Base-by-base conservation (phyloP, 805 yeast species). In the Yarrowia sp. region DNA sequence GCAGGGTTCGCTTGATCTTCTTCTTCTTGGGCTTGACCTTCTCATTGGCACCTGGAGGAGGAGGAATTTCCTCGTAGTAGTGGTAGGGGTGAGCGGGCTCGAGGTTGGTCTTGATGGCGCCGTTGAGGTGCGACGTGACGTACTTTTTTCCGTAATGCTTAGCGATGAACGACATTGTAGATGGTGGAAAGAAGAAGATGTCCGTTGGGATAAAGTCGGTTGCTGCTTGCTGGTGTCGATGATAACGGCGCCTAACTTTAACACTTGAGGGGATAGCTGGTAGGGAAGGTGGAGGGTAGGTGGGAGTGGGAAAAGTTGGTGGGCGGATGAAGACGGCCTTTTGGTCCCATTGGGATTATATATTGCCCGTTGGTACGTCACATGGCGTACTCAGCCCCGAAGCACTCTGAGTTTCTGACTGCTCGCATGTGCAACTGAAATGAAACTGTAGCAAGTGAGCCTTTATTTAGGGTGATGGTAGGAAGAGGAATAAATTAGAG, bases 1-100 rank as follows among this genome's bases (percentile, higher is more conserved):
- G 95, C 12, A 85, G 73, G 69, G 82, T 76, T 72, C 84, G 81
- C 79, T 83, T 79, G 76, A 85, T 73, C 75, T 77, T 79, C 63
- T 65, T 70, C 16, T 40, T 32, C 48, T 63, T 63, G 67, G 67
- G 67, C 56, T 63, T 63, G 36, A 48, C 58, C 36, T 56, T 53
- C 10, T 52, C 67, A 35, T 38, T 46, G 42, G 50, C 64, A 3
- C 68, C 58, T 19, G 69, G 32, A 7, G 53, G 69, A 46, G 46
- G 50, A 9, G 69, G 68, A 42, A 38, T 64, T 38, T 67, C 64
- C 55, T 68, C 55, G 49, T 68, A 38, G 64, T 45, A 38, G 58
- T 67, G 59, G 56, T 67, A 50, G 58, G 70, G 69, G 43, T 68
- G 63, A 15, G 61, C 69, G 11, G 68, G 58, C 50, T 67, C 67